phyloP scores from a whole-genome alignment of 2,329 filamentous ascomycete species.

The Botrytis byssoidea region DNA sequence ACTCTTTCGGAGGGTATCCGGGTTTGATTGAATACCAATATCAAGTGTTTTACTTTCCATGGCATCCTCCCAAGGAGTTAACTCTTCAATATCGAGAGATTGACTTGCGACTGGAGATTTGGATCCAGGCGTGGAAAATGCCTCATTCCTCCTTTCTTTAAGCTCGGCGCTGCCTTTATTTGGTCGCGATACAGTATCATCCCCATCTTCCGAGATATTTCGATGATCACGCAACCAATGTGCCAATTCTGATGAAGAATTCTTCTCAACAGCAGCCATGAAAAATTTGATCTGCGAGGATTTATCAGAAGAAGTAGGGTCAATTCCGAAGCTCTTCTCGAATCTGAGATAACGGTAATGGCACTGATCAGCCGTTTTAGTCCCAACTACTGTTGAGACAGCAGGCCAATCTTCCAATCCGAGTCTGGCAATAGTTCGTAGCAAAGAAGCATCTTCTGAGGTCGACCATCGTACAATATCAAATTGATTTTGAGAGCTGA shows the following conservation, averaged over 20 bases:
- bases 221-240: conserved; percentile 2
- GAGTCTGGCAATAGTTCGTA: background rate
- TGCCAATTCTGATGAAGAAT: background rate
- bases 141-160: background rate
- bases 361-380: background rate
- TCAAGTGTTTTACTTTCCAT: background rate
- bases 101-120: background rate
- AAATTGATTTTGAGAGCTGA: background rate
- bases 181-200: background rate
- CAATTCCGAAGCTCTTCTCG: conserved; percentile 2
- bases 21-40: background rate
- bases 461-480: background rate
- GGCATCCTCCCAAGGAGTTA: background rate
- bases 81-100: background rate
- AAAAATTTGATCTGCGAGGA: background rate
- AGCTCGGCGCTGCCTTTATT: background rate
- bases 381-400: background rate
- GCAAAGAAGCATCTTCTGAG: conserved; percentile 3
- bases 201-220: background rate
- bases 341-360: conserved; percentile 9
- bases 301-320: conserved; percentile 1
- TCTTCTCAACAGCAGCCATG: background rate
- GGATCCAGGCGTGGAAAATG: background rate
- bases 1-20: background rate
- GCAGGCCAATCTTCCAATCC: background rate